Base-by-base conservation (phyloP, 371 early-diverging fungal species). In the Gilbertella persicaria region DNA sequence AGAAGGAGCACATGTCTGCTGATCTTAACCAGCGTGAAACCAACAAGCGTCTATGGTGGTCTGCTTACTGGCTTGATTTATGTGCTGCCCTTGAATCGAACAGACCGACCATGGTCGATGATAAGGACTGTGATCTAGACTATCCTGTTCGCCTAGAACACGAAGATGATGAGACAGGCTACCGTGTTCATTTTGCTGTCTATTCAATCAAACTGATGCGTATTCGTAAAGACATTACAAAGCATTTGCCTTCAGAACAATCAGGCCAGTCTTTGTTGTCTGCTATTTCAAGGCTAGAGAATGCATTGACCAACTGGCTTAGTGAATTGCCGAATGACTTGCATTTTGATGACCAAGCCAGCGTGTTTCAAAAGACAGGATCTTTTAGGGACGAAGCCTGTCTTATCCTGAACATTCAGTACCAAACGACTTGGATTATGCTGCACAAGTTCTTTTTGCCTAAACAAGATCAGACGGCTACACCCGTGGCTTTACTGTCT, bases 1-100 rank as follows among this genome's bases (percentile, higher is more conserved):
- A 78, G 39, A 75, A 75, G 51, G 68, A 68, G 12, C 69, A 71
- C 48, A 69, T 75, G 69, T 66, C 75, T 9, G 66, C 69, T 38
- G 78, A 79, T 48, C 58, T 70, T 10, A 66, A 69, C 16, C 80
- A 82, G 45, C 63, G 75, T 16, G 81, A 84, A 61, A 71, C 72
- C 19, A 79, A 78, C 45, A 82, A 82, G 50, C 73, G 79, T 4
- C 58, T 84, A 17, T 84, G 84, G 84, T 84, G 84, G 84, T 78
- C 84, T 8, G 77, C 79, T 37, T 83, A 83, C 49, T 81, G 81
- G 73, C 67, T 81, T 9, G 81, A 83, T 47, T 65, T 78, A 8
- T 73, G 71, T 46, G 73, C 79, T 20, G 73, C 79, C 4, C 43
- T 78, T 13, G 79, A 75, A 42, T 69, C 73, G 1, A 78, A 78